Base-by-base conservation (phyloP, 73 alveolate genomes). In the Symbiodinium natans region DNA sequence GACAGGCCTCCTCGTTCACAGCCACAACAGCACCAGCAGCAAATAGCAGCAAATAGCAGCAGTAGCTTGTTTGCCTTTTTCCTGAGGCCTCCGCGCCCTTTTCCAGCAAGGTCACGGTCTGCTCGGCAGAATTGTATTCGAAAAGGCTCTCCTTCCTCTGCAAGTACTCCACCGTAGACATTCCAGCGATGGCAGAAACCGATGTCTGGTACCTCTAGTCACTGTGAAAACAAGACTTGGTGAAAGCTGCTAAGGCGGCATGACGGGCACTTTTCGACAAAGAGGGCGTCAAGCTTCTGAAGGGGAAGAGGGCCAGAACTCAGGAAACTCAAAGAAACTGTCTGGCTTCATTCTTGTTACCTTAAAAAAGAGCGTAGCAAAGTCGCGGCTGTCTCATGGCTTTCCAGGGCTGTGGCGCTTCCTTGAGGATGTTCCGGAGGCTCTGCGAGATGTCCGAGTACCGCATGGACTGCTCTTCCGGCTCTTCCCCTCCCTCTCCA, bases 141-240 rank as follows among this genome's bases (percentile, higher is more conserved):
- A 82, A 82, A 33, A 82, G 23, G 63, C 39, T 39, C 23, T 34
- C 90, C 90, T 82, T 82, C 34, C 90, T 38, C 68, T 40, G 68
- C 38, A 82, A 41, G 63, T 82, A 82, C 90, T 82, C 90, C 46
- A 0, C 86, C 46, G 43, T 10, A 3, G 86, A 36, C 86, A 77
- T 77, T 19, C 86, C 86, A 63, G 80, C 80, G 15, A 63, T 36
- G 31, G 80, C 36, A 23, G 80, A 63, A n/a, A 63, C 36, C 40
- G 80, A 63, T 9, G 80, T 63, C 33, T 63, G 19, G 80, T 27
- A 29, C 80, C 80, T 63, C 13, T n/a, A 25, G 56, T 43, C 23
- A n/a, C n/a, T n/a, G n/a, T 52, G 71, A 23, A 52, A 29, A 29
- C 71, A 52, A 21, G 71, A 52, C 15, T 23, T 52, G 1, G 31